Base-by-base conservation (phyloP, 441 rosid genomes). In the Corymbia calophylla region DNA sequence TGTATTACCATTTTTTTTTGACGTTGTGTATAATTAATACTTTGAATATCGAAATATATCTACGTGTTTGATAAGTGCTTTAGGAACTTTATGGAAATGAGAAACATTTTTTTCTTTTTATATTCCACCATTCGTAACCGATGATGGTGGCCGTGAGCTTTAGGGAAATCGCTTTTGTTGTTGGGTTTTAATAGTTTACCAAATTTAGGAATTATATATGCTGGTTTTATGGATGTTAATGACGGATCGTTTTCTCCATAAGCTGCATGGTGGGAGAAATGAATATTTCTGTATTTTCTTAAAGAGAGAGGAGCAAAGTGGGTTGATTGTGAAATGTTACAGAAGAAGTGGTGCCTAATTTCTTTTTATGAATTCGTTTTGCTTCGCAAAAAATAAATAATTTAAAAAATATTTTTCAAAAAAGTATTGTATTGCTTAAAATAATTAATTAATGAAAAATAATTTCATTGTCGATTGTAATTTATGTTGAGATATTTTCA, bases 331-430 rank as follows among this genome's bases (percentile, higher is more conserved):
- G 39, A 21, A 1, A 6, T 39, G 3, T 6, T 11, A 25, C 0
- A 9, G 1, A 11, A 9, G 1, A 11, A 73, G 1, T 3, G 3
- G 2, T 44, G 15, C 1, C 23, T 3, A 4, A 44, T 44, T 7
- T 77, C 0, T 44, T 35, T 73, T 39, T 73, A 23, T 73, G 49
- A 73, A 39, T 70, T 0, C 0, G 0, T 29, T 62, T 14, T 8
- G 39, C 17, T 29, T 29, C 1, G 5, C 0, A 1, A 0, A 14
- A 62, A 62, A 29, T 13, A 0, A 14, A 62, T 6, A 4, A 62
- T 62, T 62, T 29, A 3, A 6, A 13, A 29, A 62, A 7, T 29
- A 62, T 14, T 13, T 29, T 62, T 10, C 2, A 25, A 62, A 29
- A 53, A 53, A 53, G 29, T 13, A 3, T 3, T 13, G 3, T 62